Conservation (phyloP, 352 stramenopile species). For the Phytophthora tubulina region DNA sequence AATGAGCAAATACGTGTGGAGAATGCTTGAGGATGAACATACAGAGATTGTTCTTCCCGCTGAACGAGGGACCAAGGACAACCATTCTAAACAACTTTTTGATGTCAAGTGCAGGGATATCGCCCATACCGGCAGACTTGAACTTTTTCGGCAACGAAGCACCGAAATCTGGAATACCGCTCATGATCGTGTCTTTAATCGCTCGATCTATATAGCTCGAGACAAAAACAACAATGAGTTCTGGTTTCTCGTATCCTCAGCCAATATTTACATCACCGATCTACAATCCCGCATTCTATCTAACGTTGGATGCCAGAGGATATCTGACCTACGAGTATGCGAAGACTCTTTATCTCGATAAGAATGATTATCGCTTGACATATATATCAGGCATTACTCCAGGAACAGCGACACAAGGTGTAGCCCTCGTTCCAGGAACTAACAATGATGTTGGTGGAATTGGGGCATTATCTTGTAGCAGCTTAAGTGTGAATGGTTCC, state of each 20-base stretch:
- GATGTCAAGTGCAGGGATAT: conserved; percentile 7
- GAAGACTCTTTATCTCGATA: conserved; percentile 2
- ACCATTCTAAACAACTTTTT: conserved; percentile 24
- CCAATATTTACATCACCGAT: conserved; percentile 10
- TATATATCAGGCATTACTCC: too few relatives aligned
- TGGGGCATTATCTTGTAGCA: too few relatives aligned
- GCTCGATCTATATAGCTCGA: conserved; percentile 12
- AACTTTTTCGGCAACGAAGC: conserved; percentile 11
- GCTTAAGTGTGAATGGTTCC: too few relatives aligned
- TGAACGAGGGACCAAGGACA: conserved; percentile 4
- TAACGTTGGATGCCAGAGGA: neutral
- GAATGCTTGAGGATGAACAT: conserved; percentile 22
- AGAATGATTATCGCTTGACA: conserved; percentile 9
- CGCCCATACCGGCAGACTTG: neutral
- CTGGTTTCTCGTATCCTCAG: too few relatives aligned
- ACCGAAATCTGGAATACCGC: conserved; percentile 13
- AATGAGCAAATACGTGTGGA: conserved; percentile 20
- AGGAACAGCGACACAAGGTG: too few relatives aligned
- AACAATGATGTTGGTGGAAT: too few relatives aligned
- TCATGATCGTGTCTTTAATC: conserved; percentile 21
- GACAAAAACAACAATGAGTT: too few relatives aligned
- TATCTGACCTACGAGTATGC: conserved; percentile 13
- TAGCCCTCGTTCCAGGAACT: too few relatives aligned
- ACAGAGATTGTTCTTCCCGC: conserved; percentile 14
- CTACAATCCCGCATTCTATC: conserved; percentile 20